phyloP scores from a whole-genome alignment of 371 early-diverging fungal species.

The Mucor plumbeus region DNA sequence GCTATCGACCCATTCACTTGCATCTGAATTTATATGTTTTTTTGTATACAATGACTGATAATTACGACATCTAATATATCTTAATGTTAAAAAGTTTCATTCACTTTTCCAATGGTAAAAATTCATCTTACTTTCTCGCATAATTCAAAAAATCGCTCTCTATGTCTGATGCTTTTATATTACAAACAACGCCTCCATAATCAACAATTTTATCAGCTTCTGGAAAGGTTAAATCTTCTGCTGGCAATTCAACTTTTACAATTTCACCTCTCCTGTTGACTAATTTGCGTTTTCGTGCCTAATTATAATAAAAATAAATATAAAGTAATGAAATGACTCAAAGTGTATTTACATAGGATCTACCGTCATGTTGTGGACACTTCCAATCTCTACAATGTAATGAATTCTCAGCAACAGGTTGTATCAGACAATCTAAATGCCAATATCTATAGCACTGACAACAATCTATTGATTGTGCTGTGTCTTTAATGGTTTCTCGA shows the following conservation, averaged over 20 bases:
- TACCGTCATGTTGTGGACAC: constrained; percentile 87
- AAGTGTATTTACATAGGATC: constrained; percentile 22
- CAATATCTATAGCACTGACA: constrained; percentile 47
- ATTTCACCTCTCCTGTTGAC: background rate
- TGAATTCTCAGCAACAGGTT: constrained; percentile 65
- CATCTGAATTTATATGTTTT: background rate
- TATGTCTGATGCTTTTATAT: constrained; percentile 46
- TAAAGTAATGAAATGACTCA: too few relatives aligned
- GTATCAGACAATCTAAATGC: constrained; percentile 81
- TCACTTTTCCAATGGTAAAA: background rate
- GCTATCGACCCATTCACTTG: constrained; percentile 5
- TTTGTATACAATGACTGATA: background rate
- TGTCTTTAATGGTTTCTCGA: constrained; percentile 36
- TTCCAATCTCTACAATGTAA: constrained; percentile 74
- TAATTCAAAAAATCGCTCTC: constrained; percentile 51
- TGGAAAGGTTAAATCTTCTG: constrained; percentile 12
- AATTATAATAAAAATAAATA: background rate
- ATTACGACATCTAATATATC: background rate
- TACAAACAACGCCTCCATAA: constrained; percentile 42
- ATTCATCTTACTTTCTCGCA: constrained; percentile 26
- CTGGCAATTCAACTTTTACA: background rate
- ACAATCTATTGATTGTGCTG: background rate
- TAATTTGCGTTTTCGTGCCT: background rate
- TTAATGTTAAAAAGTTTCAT: background rate
- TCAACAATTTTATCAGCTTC: constrained; percentile 24